Base-by-base conservation (phyloP, 163 green algal genomes). In the Scenedesmus sp. region DNA sequence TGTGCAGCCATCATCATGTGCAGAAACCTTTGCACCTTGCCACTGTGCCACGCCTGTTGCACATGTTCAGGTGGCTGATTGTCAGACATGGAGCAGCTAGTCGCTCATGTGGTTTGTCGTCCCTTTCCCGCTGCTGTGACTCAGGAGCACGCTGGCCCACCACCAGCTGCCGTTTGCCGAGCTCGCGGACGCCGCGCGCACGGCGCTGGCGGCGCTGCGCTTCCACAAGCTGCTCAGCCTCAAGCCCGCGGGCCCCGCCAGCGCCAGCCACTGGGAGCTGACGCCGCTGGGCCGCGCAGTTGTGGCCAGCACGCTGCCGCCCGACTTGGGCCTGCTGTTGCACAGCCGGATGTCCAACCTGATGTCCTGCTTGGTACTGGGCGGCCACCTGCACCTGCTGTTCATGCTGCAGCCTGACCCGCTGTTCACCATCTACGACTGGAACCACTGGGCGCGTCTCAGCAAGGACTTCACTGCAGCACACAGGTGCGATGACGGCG, bases 331-430 rank as follows among this genome's bases (percentile, higher is more conserved):
- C 7, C 81, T 92, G 81, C 49, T 89, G 88, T 70, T 92, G 81
- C 51, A 89, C 65, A 68, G 61, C 44, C 43, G 88, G n/a, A 35
- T 92, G 46, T 44, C n/a, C 30, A 46, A 53, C 30, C 81, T 92
- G 44, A 33, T 76, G 59, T 26, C 43, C 30, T 90, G 85, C 51
- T 7, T 88, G 15, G 88, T 89, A 65, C 81, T 92, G 16, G 88
- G 81, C 61, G 33, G 42, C 65, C n/a, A 85, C 30, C 46, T 59
- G 37, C 88, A 92, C 81, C 68, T 92, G 73, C 46, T 94, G 43
- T 94, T 85, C 73, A 61, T 93, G 42, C 42, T 95, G 78, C 83
- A 91, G 81, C 53, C 83, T 10, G 90, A 93, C 2, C 86, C 92
- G 42, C 40, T 85, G 24, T 78, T 92, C 40, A 85, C 43, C 30